Conservation (phyloP, 2,329 filamentous ascomycete genomes). For the Zymoseptoria tritici region DNA sequence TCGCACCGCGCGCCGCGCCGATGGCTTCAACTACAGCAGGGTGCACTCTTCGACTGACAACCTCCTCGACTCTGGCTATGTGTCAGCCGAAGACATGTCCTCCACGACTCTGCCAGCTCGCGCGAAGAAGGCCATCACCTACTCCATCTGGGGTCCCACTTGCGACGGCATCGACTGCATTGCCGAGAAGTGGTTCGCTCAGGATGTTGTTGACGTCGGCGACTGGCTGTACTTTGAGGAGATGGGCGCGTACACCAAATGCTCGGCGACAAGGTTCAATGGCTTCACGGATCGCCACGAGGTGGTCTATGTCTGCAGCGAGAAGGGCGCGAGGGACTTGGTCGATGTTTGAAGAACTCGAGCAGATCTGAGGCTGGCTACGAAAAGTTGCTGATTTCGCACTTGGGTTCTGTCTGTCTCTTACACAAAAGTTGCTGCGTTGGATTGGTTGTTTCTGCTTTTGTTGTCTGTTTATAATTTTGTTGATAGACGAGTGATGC, state of each 20-base stretch:
- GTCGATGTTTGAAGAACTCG: slow-evolving; percentile 39
- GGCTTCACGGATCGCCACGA: slow-evolving; percentile 90
- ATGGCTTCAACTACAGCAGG: slow-evolving; percentile 27
- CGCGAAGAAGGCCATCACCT: slow-evolving; percentile 51
- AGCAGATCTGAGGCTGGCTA: neutral
- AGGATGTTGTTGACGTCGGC: slow-evolving; percentile 74
- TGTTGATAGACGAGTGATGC: neutral
- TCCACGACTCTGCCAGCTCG: slow-evolving; percentile 34
- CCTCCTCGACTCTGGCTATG: slow-evolving; percentile 29
- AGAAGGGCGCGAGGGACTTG: slow-evolving; percentile 74
- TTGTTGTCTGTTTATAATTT: neutral
- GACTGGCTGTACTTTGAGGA: slow-evolving; percentile 99
- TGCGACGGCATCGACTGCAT: slow-evolving; percentile 98
- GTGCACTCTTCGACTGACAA: slow-evolving; percentile 8
- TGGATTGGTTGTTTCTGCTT: neutral
- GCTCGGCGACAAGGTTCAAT: slow-evolving; percentile 95
- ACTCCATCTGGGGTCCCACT: slow-evolving; percentile 96
- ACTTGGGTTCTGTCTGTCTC: neutral
- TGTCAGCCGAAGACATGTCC: slow-evolving; percentile 33
- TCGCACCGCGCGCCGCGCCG: slow-evolving; percentile 18
- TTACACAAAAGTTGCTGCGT: neutral
- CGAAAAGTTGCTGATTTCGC: neutral
- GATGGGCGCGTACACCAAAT: slow-evolving; percentile 98
- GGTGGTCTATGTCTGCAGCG: slow-evolving; percentile 89
- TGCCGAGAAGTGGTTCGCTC: slow-evolving; percentile 68